Conservation (phyloP, 1,284 basidiomycete genomes). For the Leccinum pachyderme region DNA sequence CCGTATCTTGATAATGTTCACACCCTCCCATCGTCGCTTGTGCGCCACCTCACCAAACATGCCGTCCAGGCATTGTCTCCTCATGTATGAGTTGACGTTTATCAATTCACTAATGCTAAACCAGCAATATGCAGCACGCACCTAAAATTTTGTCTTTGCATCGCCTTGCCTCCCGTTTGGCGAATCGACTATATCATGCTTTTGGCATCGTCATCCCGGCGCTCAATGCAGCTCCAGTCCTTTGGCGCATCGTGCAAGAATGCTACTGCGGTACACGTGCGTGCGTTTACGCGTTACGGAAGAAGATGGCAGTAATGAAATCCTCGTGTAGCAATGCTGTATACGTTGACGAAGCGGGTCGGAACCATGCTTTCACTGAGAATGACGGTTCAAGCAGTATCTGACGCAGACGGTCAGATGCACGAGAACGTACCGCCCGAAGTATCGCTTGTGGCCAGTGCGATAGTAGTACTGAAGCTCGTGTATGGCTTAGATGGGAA, state of each 20-base stretch:
- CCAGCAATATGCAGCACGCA: constrained; percentile 46
- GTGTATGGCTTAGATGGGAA: constrained; percentile 81
- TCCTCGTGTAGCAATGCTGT: constrained; percentile 53
- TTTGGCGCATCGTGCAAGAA: constrained; percentile 73
- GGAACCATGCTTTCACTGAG: constrained; percentile 58
- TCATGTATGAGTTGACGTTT: constrained; percentile 40
- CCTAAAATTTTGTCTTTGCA: constrained; percentile 63
- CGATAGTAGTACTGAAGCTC: constrained; percentile 77
- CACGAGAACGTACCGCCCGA: constrained; percentile 75
- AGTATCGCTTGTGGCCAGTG: constrained; percentile 61
- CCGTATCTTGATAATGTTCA: constrained; percentile 81
- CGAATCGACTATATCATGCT: constrained; percentile 47
- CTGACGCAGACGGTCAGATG: constrained; percentile 47
- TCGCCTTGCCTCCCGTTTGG: constrained; percentile 58
- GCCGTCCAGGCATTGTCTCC: constrained; percentile 66
- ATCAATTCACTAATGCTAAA: constrained; percentile 17
- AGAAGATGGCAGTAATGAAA: constrained; percentile 2
- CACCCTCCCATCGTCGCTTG: constrained; percentile 64
- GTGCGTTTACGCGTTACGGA: constrained; percentile 44
- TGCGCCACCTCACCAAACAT: constrained; percentile 67
- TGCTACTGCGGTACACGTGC: constrained; percentile 74
- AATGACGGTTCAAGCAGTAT: constrained; percentile 54
- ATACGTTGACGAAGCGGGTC: constrained; percentile 58
- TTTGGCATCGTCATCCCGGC: constrained; percentile 75
- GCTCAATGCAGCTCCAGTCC: constrained; percentile 72